Base-by-base conservation (phyloP, 495 filamentous ascomycete species). In the Neurospora sublineolata region DNA sequence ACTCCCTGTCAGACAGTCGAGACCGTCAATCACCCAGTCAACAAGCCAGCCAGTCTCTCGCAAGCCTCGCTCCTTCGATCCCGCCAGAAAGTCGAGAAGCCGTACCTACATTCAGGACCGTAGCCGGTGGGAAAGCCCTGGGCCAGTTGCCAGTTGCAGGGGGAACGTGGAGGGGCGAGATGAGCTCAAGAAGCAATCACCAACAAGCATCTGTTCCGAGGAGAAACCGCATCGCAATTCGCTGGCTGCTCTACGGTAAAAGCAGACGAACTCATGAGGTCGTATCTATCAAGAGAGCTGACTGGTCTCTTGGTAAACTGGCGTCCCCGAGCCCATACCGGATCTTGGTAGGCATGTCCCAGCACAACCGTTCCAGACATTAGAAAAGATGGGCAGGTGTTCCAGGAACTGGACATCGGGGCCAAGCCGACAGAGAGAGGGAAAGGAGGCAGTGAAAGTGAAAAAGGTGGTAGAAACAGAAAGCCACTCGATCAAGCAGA, bases 401-500 rank as follows among this genome's bases (percentile, higher is more conserved):
- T 64, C 52, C 30, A 64, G 27, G 52, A 64, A 36, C 27, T 33
- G 52, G 27, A 36, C 52, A 18, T 33, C 27, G 12, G 30, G 14
- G 27, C 30, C 27, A 64, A 64, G 52, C 27, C 52, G 52, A 36
- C 52, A 33, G 14, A 60, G 52, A 58, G 46, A 60, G 23, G 27
- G 14, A 64, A 64, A 16, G 12, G 14, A 36, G 16, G 6, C 52
- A 64, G 23, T 64, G 27, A 18, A 36, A 36, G 30, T 18, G 46
- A 58, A 23, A 27, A 27, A 36, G 6, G 27, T 33, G 52, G 27
- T 64, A 64, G 14, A 36, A 64, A 64, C 52, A 67, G 23, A n/a
- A 70, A 70, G 42, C 71, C 69, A 68, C 67, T 71, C 73, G 75
- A 76, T 73, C 60, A 72, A 73, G 71, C 73, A 74, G 36, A 67